A percentile compares a stretch with the other conserved stretches of the same genome.
These are phyloP conservation scores for Exophiala xenobiotica DNA, from an alignment of 2,329 filamentous ascomycete species.

Conservation along the genomic window DNA sequence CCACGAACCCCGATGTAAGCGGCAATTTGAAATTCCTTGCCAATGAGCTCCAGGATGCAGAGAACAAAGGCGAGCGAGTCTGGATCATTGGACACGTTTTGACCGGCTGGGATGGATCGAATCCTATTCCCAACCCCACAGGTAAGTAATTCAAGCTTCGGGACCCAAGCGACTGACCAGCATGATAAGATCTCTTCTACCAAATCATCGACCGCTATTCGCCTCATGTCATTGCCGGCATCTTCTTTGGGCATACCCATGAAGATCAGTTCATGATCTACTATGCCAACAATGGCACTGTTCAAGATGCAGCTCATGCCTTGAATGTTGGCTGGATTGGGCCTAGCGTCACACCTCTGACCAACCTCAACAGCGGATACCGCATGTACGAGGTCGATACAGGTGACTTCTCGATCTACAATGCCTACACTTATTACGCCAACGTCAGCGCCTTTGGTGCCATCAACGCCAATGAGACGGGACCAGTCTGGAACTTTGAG, in stretches of 20 bases:
- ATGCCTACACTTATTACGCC: slow-evolving; percentile 55
- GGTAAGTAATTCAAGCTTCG: slow-evolving; percentile 44
- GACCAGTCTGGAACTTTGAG: slow-evolving; percentile 51
- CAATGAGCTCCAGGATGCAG: slow-evolving; percentile 53
- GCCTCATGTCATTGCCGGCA: slow-evolving; percentile 55
- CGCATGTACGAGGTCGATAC: slow-evolving; percentile 58
- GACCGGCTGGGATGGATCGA: slow-evolving; percentile 56
- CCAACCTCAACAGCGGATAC: slow-evolving; percentile 55
- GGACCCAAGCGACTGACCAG: not conserved
- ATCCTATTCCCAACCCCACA: slow-evolving; percentile 54
- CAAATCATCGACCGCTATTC: slow-evolving; percentile 51
- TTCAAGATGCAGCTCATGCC: slow-evolving; percentile 42
- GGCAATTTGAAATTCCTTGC: slow-evolving; percentile 53
- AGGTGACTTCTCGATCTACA: slow-evolving; percentile 53
- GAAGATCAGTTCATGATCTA: slow-evolving; percentile 57
- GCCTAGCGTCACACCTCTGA: slow-evolving; percentile 54
- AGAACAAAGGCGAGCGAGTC: slow-evolving; percentile 53
- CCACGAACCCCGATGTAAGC: slow-evolving; percentile 50
- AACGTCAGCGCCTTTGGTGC: slow-evolving; percentile 48
- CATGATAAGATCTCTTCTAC: slow-evolving; percentile 46
- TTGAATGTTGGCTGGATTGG: slow-evolving; percentile 54
- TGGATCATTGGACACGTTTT: slow-evolving; percentile 58
- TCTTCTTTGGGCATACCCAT: slow-evolving; percentile 58
- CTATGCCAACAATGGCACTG: slow-evolving; percentile 54
- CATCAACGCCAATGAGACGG: slow-evolving; percentile 39